phyloP scores from a whole-genome alignment of 2,329 filamentous ascomycete species.

The Parafenestella ontariensis region DNA sequence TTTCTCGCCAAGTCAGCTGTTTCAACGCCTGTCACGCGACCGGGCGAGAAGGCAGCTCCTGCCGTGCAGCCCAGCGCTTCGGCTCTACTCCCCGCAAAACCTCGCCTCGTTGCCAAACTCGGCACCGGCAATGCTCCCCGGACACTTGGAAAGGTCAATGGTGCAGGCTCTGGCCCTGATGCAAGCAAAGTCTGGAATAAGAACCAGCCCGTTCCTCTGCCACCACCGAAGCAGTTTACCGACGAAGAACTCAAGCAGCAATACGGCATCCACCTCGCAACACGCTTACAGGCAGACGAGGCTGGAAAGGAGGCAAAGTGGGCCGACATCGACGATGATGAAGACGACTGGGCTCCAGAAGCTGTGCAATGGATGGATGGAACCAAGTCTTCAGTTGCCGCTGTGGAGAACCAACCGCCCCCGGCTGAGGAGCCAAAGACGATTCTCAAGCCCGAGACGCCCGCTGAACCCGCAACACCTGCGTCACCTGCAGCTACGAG shows the following conservation, averaged over 20 bases:
- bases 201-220: constrained; percentile 76
- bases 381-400: constrained; percentile 78
- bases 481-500: constrained; percentile 24
- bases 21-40: constrained; percentile 59
- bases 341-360: constrained; percentile 86
- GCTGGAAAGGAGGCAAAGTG: constrained; percentile 78
- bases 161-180: constrained; percentile 69
- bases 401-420: constrained; percentile 53
- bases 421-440: constrained; percentile 38
- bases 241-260: constrained; percentile 85
- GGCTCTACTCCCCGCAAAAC: constrained; percentile 64
- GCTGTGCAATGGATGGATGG: constrained; percentile 88
- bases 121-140: constrained; percentile 65
- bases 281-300: constrained; percentile 77
- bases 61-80: constrained; percentile 53
- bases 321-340: constrained; percentile 89
- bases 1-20: constrained; percentile 77
- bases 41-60: constrained; percentile 62
- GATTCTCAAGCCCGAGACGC: constrained; percentile 28
- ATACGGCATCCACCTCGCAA: constrained; percentile 85
- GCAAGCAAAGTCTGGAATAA: constrained; percentile 85
- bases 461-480: constrained; percentile 51
- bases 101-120: constrained; percentile 78
- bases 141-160: constrained; percentile 63
- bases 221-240: constrained; percentile 81